Percentiles rank a stretch among this genome's conserved stretches.
These are phyloP conservation scores for Grosmannia clavigera DNA, from an alignment of 2,329 filamentous ascomycete genomes.

Conservation along the genomic window DNA sequence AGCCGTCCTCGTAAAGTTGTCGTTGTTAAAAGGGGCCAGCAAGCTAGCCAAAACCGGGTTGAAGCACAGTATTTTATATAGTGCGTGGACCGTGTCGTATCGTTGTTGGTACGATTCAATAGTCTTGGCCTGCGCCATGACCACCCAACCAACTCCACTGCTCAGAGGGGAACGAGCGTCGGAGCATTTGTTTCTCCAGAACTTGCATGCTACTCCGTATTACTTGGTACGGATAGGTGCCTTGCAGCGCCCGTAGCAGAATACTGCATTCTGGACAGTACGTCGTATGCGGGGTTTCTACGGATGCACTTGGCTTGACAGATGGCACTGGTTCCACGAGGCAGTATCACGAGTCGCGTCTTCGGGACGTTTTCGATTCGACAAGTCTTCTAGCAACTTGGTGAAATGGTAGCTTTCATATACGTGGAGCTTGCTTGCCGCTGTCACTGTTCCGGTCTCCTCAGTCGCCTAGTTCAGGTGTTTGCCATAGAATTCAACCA, in stretches of 20 bases:
- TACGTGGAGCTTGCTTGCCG: background rate
- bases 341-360: background rate
- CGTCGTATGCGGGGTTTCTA: background rate
- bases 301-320: background rate
- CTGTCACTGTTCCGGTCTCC: background rate
- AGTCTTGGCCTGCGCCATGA: background rate
- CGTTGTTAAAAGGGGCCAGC: background rate
- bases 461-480: slow-evolving; percentile 20
- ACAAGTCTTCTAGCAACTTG: background rate
- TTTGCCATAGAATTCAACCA: slow-evolving; percentile 45
- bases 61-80: background rate
- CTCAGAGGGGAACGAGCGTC: background rate
- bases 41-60: background rate
- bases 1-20: background rate
- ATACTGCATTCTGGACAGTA: background rate
- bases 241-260: background rate
- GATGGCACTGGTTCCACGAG: background rate
- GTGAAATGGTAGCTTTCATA: background rate
- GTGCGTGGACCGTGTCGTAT: background rate
- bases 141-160: background rate
- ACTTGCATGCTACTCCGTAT: background rate
- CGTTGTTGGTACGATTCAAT: background rate
- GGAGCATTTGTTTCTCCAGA: background rate
- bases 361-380: background rate
- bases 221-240: background rate